Base-by-base conservation (phyloP, 2,329 filamentous ascomycete genomes). In the Rachicladosporium sp. region DNA sequence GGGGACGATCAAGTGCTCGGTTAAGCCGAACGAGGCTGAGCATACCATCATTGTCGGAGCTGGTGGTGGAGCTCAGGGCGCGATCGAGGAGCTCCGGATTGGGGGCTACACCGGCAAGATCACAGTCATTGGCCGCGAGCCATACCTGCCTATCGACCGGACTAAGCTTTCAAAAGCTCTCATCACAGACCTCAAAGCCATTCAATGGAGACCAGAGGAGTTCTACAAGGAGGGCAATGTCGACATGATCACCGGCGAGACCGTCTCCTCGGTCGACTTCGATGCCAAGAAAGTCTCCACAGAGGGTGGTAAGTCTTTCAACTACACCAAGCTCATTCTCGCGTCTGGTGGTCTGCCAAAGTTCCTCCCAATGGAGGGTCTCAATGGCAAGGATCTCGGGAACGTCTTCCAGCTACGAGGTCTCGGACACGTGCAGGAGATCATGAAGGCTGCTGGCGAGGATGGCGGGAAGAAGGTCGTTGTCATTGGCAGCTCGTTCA, bases 131-230 rank as follows among this genome's bases (percentile, higher is more conserved):
- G 80, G 83, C 9, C 79, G 75, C 47, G 91, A 98, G 61, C 81
- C 83, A 13, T 82, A 91, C 58, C 52, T 52, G 10, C 88, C 88
- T 27, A 88, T 96, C 52, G 91, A 98, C 65, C 78, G 91, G 12
- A 86, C 91, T 8, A 96, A 96, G 69, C 73, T 98, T 32, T 95
- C 88, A 55, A 98, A 98, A 64, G 86, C 89, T 0, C 70, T 98
- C 9, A 73, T 95, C 46, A 76, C 83, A 5, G 89, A 98, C 56
- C 62, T 77, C 1, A 71, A 73, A 33, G 94, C 93, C 64, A 65
- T 94, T 33, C 77, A 81, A 32, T 82, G 79, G 71, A 74, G 91
- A 45, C 74, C 83, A 38, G 71, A 77, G 46, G 76, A 79, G 29
- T 95, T 83, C 74, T 96, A 84, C 61, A 78, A 71, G 43, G 66